Evolutionary conservation across 768 basidiomycete species (phyloP).

Genomic region (Lenzites betulinus): DNA sequence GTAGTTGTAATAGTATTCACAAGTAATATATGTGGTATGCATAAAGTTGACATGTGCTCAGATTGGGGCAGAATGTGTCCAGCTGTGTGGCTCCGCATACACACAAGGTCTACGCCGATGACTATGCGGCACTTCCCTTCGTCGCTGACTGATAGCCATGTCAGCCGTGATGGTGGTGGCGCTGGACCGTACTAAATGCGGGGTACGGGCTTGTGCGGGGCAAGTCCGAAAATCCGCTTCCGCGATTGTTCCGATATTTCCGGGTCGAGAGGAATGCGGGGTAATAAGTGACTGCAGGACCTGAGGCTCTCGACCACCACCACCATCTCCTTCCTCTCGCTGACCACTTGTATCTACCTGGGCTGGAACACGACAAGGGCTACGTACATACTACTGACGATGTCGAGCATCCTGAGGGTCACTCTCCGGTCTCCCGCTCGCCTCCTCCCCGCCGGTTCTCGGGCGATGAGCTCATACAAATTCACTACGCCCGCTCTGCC

Average conservation of each 20-base stretch:
- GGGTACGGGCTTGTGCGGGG: not conserved
- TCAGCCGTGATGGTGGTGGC: too few species aligned
- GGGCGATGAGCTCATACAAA: slow-evolving; percentile 19
- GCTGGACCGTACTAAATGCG: too few species aligned
- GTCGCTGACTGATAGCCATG: too few species aligned
- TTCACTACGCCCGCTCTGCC: slow-evolving; percentile 44
- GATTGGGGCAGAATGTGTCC: too few species aligned
- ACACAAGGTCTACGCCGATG: too few species aligned
- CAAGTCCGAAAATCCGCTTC: not conserved
- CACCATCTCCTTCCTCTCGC: not conserved
- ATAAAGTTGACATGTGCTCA: too few species aligned
- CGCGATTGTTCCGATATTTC: slow-evolving; percentile 15
- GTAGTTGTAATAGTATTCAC: too few species aligned
- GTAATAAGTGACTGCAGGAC: slow-evolving; percentile 1
- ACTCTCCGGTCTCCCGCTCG: slow-evolving; percentile 6
- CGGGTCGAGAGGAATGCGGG: slow-evolving; percentile 12
- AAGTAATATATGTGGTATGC: too few species aligned
- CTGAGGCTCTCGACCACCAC: not conserved
- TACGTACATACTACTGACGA: not conserved
- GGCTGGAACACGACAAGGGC: not conserved
- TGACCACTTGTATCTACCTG: not conserved
- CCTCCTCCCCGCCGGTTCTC: slow-evolving; percentile 13
- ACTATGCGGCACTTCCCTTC: too few species aligned
- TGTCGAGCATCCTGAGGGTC: slow-evolving; percentile 15
- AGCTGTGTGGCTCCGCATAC: too few species aligned